These are phyloP conservation scores for Xerocomellus amylosporus DNA, from an alignment of 768 basidiomycete genomes.

Conservation along the genomic window DNA sequence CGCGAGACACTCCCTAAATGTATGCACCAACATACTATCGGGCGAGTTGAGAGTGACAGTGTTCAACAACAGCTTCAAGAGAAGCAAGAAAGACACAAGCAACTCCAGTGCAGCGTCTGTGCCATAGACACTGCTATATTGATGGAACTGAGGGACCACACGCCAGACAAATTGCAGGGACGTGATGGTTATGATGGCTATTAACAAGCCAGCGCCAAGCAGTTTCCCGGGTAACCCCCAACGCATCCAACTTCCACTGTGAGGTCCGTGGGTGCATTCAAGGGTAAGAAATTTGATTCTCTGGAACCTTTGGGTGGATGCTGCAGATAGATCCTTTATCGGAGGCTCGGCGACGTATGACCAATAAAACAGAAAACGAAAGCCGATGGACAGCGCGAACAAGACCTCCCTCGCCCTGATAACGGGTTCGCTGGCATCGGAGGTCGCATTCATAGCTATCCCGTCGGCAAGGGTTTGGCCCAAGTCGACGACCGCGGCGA, in stretches of 20 bases:
- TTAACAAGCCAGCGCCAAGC: constrained; percentile 51
- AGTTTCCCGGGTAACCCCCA: constrained; percentile 58
- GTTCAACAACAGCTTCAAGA: constrained; percentile 62
- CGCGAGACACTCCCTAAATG: constrained; percentile 45
- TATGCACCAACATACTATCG: constrained; percentile 38
- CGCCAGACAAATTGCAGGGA: constrained; percentile 67
- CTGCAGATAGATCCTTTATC: constrained; percentile 31
- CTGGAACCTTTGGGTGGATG: constrained; percentile 13
- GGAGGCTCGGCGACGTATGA: constrained; percentile 58
- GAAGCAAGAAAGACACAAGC: constrained; percentile 53
- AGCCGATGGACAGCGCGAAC: constrained; percentile 53
- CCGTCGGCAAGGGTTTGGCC: constrained; percentile 48
- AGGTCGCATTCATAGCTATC: constrained; percentile 23
- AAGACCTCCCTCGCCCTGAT: constrained; percentile 56
- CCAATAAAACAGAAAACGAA: constrained; percentile 71
- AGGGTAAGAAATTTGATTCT: constrained; percentile 16
- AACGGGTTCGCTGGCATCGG: constrained; percentile 29
- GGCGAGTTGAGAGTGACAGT: constrained; percentile 41
- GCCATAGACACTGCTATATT: constrained; percentile 50
- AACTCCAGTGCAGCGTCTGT: constrained; percentile 58
- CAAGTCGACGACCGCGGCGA: constrained; percentile 62
- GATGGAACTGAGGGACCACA: constrained; percentile 36
- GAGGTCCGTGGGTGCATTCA: constrained; percentile 26
- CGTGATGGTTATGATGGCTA: constrained; percentile 44
- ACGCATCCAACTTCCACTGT: constrained; percentile 63